These are phyloP conservation scores for Bondarzewia mesenterica DNA, from an alignment of 1,284 basidiomycete species.

Conservation along the genomic window DNA sequence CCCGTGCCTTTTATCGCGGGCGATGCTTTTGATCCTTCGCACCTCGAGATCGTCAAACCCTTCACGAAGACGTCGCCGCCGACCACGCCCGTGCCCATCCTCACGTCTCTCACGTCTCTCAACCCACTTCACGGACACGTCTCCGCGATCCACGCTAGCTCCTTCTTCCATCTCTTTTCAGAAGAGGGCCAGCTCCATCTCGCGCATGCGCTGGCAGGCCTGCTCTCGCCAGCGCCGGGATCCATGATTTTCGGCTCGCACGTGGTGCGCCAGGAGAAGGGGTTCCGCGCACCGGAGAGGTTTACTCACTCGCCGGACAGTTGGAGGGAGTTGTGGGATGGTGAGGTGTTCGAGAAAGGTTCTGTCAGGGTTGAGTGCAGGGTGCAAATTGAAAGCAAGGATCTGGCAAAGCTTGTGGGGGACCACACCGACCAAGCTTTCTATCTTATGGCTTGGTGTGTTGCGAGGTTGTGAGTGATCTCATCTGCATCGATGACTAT, in stretches of 20 bases:
- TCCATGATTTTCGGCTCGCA: conserved; percentile 27
- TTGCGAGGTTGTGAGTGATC: conserved; percentile 1
- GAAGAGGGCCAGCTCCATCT: conserved; percentile 29
- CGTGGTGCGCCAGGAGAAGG: conserved; percentile 3
- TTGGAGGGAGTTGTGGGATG: conserved; percentile 26
- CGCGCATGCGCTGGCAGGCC: conserved; percentile 26
- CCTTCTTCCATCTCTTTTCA: conserved; percentile 42
- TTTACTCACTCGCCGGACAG: conserved; percentile 19
- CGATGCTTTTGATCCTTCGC: conserved; percentile 28
- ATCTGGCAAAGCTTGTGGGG: background rate
- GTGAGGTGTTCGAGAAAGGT: conserved; percentile 20
- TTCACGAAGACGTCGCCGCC: conserved; percentile 15
- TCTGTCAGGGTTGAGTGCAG: conserved; percentile 18
- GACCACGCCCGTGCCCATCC: conserved; percentile 18
- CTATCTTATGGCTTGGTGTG: conserved; percentile 1
- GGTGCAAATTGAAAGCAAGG: background rate
- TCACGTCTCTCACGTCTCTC: conserved; percentile 25
- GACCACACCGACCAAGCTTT: background rate
- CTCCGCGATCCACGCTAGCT: conserved; percentile 33
- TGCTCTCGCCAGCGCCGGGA: conserved; percentile 26
- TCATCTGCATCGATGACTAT: background rate
- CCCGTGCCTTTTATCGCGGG: conserved; percentile 35
- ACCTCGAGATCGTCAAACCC: conserved; percentile 22
- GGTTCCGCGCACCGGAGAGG: background rate
- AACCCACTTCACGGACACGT: conserved; percentile 32